These are phyloP conservation scores for Atkinsonella texensis DNA, from an alignment of 2,329 filamentous ascomycete genomes.

Conservation along the genomic window DNA sequence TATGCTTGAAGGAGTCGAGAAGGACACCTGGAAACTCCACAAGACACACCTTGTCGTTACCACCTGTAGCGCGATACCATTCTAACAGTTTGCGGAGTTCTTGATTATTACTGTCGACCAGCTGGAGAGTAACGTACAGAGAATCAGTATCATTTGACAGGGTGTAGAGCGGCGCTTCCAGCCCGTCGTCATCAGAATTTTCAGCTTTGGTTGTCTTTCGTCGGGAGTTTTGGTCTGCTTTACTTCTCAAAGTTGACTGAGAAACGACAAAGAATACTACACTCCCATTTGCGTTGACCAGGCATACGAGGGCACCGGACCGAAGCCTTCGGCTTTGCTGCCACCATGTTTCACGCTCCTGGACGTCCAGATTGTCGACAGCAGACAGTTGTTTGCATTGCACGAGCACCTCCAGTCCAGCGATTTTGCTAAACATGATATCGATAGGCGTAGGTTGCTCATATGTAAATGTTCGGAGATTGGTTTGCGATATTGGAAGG, in stretches of 20 bases:
- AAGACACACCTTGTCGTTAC: constrained; percentile 19
- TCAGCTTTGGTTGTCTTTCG: constrained; percentile 9
- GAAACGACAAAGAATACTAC: constrained; percentile 30
- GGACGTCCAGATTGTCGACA: constrained; percentile 10
- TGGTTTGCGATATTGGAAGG: constrained; percentile 10
- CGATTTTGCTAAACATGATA: constrained; percentile 22
- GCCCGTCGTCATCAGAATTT: constrained; percentile 1
- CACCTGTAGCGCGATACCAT: constrained; percentile 17
- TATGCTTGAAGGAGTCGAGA: constrained; percentile 44
- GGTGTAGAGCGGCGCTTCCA: constrained; percentile 7
- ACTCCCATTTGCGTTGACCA: constrained; percentile 27
- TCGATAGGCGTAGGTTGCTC: constrained; percentile 18
- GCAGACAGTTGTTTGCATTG: constrained; percentile 32
- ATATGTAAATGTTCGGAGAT: constrained; percentile 16
- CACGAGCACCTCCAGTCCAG: constrained; percentile 32
- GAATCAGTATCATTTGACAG: constrained; percentile 19
- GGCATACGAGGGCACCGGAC: constrained; percentile 36
- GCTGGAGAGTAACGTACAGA: constrained; percentile 21
- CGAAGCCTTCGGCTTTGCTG: constrained; percentile 33
- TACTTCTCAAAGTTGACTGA: constrained; percentile 9
- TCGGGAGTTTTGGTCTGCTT: constrained; percentile 6
- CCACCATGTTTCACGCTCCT: constrained; percentile 37
- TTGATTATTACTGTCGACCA: constrained; percentile 12
- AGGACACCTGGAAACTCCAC: constrained; percentile 52
- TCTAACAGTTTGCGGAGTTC: constrained; percentile 12